phyloP scores from a whole-genome alignment of 2,329 filamentous ascomycete genomes.

The Fusarium virguliforme region DNA sequence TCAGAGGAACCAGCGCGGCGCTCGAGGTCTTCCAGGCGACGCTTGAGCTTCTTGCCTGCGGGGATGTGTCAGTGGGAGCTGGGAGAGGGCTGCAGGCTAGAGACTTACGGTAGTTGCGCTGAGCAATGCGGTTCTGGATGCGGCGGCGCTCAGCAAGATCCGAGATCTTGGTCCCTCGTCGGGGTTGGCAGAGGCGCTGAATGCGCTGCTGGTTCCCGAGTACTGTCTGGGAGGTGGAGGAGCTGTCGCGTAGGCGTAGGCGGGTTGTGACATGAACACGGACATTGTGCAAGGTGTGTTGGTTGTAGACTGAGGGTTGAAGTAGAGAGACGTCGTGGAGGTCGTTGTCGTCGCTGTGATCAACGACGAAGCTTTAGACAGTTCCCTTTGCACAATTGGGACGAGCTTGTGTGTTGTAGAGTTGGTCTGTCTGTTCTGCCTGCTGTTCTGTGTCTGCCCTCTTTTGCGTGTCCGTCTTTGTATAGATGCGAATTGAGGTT shows the following conservation, averaged over 20 bases:
- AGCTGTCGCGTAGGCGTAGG: constrained; percentile 54
- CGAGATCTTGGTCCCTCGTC: constrained; percentile 99
- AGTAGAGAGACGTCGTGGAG: constrained; percentile 23
- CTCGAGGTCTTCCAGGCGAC: constrained; percentile 88
- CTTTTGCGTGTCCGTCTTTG: constrained; percentile 34
- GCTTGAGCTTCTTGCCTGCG: constrained; percentile 92
- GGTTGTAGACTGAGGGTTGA: constrained; percentile 25
- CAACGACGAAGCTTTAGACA: constrained; percentile 38
- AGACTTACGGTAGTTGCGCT: constrained; percentile 92
- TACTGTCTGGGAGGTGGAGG: constrained; percentile 74
- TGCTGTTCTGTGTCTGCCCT: constrained; percentile 32
- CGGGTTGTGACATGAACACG: constrained; percentile 57
- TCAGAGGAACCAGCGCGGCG: constrained; percentile 76
- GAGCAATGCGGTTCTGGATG: constrained; percentile 98
- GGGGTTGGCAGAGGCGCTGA: constrained; percentile 93
- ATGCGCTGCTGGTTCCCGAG: constrained; percentile 89
- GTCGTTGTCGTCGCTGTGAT: constrained; percentile 31
- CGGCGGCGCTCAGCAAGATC: constrained; percentile 93
- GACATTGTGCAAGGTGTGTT: constrained; percentile 52
- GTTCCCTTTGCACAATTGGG: constrained; percentile 29
- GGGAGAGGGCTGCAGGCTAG: not conserved
- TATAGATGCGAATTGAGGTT: constrained; percentile 35
- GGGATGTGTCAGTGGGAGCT: not conserved
- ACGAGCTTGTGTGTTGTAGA: not conserved
- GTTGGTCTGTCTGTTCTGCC: constrained; percentile 26